These are phyloP conservation scores for Exserohilum rostratum DNA, from an alignment of 2,329 filamentous ascomycete genomes.

Conservation along the genomic window DNA sequence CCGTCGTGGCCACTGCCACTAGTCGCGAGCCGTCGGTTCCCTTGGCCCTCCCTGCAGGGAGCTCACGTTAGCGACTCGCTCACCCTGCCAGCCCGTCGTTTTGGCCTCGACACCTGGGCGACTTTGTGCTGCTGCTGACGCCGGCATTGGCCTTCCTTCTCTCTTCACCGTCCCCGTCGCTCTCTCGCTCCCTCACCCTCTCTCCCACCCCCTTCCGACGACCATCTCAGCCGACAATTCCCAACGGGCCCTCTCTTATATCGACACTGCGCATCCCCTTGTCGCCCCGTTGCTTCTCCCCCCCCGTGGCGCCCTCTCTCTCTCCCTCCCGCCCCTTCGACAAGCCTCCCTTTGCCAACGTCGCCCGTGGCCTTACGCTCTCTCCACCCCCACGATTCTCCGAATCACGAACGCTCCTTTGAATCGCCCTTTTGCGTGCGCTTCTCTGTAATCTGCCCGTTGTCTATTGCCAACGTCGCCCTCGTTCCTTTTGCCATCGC, in stretches of 20 bases:
- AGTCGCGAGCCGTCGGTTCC: slow-evolving; percentile 20
- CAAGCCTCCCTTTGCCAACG: slow-evolving; percentile 21
- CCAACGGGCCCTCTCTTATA: slow-evolving; percentile 41
- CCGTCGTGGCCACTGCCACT: slow-evolving; percentile 22
- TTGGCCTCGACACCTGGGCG: slow-evolving; percentile 25
- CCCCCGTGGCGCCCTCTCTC: slow-evolving; percentile 26
- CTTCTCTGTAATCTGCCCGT: slow-evolving; percentile 28
- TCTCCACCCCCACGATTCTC: slow-evolving; percentile 41
- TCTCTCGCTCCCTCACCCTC: slow-evolving; percentile 13
- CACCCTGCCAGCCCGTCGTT: slow-evolving; percentile 22
- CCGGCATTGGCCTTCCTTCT: slow-evolving; percentile 10
- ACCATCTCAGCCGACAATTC: slow-evolving; percentile 40
- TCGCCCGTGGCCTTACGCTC: slow-evolving; percentile 41
- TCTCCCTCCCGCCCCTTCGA: slow-evolving; percentile 22
- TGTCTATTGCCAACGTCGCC: slow-evolving; percentile 19
- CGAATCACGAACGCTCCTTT: slow-evolving; percentile 46
- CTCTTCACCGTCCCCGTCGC: slow-evolving; percentile 22
- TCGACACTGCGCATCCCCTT: slow-evolving; percentile 39
- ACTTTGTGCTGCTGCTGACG: slow-evolving; percentile 18
- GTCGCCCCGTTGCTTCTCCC: slow-evolving; percentile 17
- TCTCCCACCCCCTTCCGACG: slow-evolving; percentile 13
- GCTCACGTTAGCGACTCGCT: slow-evolving; percentile 25
- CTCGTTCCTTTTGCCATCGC: slow-evolving; percentile 16
- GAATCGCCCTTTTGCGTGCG: slow-evolving; percentile 21
- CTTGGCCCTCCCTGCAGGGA: slow-evolving; percentile 22